Conservation (phyloP, 306 rosid species). For the Coriaria nepalensis region DNA sequence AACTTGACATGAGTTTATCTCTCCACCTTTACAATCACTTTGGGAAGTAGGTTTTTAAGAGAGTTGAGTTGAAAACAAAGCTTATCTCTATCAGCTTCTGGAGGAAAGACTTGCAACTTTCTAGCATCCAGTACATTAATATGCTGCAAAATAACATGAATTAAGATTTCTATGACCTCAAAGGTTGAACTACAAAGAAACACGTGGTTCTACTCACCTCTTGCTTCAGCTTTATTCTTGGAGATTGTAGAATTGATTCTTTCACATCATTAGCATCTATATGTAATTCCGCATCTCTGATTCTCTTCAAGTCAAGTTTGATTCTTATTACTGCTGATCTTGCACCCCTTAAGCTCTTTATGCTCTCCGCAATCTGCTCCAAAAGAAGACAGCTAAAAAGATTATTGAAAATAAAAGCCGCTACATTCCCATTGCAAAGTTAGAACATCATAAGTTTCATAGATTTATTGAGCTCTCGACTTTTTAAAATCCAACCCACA, state of each 20-base stretch:
- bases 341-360: constrained; percentile 41
- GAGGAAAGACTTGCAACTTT: constrained; percentile 56
- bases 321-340: constrained; percentile 45
- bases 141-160: constrained; percentile 42
- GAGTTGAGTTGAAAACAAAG: constrained; percentile 58
- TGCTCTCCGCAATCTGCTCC: constrained; percentile 65
- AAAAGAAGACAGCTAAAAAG: constrained; percentile 1
- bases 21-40: constrained; percentile 59
- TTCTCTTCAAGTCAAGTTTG: constrained; percentile 58
- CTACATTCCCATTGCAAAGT: not conserved
- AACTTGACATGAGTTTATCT: constrained; percentile 8
- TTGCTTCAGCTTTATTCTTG: constrained; percentile 57
- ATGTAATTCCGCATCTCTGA: constrained; percentile 44
- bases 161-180: constrained; percentile 15
- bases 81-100: constrained; percentile 43
- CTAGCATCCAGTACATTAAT: constrained; percentile 45
- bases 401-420: constrained; percentile 5
- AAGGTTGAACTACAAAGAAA: constrained; percentile 12
- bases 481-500: too few relatives aligned
- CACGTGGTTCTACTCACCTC: constrained; percentile 34
- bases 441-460: not conserved
- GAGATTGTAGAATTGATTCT: constrained; percentile 55
- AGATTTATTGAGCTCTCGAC: too few relatives aligned
- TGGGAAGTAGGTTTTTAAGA: constrained; percentile 58
- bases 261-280: constrained; percentile 62